phyloP scores from a whole-genome alignment of 2,329 filamentous ascomycete species.

The Epichloe scottii region DNA sequence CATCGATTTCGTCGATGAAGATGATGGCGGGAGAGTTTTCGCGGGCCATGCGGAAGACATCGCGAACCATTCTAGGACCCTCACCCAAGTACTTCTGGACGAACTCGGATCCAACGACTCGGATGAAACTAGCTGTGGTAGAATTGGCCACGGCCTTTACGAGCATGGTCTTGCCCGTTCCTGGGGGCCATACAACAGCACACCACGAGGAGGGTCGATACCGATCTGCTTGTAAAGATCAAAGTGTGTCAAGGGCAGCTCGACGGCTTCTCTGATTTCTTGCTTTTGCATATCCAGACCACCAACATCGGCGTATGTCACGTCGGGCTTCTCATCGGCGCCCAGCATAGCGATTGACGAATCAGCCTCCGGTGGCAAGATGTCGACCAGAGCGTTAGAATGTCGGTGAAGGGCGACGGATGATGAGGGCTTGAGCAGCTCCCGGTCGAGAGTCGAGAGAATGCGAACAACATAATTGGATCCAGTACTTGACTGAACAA shows the following conservation, averaged over 20 bases:
- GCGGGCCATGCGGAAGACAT: conserved; percentile 97
- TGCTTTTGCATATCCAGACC: conserved; percentile 99
- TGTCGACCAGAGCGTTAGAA: conserved; percentile 96
- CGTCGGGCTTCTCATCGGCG: conserved; percentile 91
- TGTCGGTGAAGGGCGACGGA: conserved; percentile 96
- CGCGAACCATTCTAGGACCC: conserved; percentile 95
- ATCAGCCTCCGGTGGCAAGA: conserved; percentile 95
- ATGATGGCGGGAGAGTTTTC: conserved; percentile 98
- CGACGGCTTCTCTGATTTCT: conserved; percentile 94
- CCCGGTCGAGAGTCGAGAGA: conserved; percentile 93
- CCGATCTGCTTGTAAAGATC: conserved; percentile 99
- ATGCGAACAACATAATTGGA: conserved; percentile 99
- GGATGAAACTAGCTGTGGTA: conserved; percentile 95
- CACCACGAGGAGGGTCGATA: conserved; percentile 93
- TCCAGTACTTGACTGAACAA: conserved; percentile 94
- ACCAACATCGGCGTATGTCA: conserved; percentile 95
- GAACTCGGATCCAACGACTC: conserved; percentile 95
- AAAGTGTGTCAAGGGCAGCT: conserved; percentile 92
- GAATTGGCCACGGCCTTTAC: conserved; percentile 98
- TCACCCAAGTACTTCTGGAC: conserved; percentile 98
- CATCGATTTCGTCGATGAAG: conserved; percentile 99
- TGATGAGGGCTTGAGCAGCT: conserved; percentile 94
- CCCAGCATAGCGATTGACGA: conserved; percentile 98
- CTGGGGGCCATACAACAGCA: conserved; percentile 93
- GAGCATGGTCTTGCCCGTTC: conserved; percentile 93